Evolutionary conservation across 805 yeast genomes (phyloP).

Genomic region (Priceomyces haplophilus): DNA sequence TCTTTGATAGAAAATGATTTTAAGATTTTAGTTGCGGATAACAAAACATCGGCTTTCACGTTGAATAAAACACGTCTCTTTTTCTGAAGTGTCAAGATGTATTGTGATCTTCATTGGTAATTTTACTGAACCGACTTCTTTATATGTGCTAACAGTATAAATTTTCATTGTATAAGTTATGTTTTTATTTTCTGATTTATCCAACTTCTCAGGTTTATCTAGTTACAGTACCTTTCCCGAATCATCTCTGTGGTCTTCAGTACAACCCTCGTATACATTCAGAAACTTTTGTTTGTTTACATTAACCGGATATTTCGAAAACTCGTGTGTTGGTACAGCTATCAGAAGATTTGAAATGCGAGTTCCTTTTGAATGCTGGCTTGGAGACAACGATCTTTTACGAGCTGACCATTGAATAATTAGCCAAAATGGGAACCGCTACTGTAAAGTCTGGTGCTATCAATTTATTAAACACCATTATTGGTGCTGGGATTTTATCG

Average conservation of each 20-base stretch:
- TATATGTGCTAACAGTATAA: slow-evolving; percentile 1
- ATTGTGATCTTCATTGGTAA: background rate
- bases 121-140: background rate
- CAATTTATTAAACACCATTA: slow-evolving; percentile 53
- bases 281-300: too few species aligned
- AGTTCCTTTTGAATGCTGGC: background rate
- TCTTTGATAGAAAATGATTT: background rate
- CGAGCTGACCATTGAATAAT: too few species aligned
- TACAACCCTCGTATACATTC: too few species aligned
- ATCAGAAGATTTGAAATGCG: background rate
- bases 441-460: slow-evolving; percentile 49
- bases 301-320: background rate
- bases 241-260: background rate
- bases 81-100: background rate
- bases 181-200: background rate
- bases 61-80: background rate
- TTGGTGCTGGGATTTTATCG: slow-evolving; percentile 68
- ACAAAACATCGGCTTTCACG: background rate
- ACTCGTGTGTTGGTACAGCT: background rate
- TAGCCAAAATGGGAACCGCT: slow-evolving; percentile 25
- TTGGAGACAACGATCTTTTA: background rate
- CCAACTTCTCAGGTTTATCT: background rate
- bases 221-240: background rate
- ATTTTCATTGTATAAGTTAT: slow-evolving; percentile 1
- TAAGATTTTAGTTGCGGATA: background rate